Conservation (phyloP, 2,329 filamentous ascomycete genomes). For the Curvularia lunata region DNA sequence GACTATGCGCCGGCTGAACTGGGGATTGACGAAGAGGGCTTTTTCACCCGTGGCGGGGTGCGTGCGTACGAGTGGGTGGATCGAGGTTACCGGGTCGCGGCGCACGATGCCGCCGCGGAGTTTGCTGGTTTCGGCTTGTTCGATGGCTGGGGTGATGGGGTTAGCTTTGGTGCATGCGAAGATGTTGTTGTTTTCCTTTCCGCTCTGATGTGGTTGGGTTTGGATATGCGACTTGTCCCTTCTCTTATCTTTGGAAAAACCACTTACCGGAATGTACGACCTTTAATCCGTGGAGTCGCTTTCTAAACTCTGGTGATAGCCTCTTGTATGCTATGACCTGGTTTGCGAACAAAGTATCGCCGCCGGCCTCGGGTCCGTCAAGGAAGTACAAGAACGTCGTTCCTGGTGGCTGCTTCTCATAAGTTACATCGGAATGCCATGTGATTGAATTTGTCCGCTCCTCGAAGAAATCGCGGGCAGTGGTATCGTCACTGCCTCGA, state of each 20-base stretch:
- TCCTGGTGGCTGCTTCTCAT: constrained; percentile 85
- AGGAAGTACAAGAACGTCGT: constrained; percentile 89
- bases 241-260: neutral
- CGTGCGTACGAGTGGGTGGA: constrained; percentile 80
- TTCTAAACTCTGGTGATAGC: constrained; percentile 77
- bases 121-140: constrained; percentile 77
- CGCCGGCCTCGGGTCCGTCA: constrained; percentile 79
- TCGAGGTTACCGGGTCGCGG: constrained; percentile 74
- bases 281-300: constrained; percentile 79
- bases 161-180: neutral
- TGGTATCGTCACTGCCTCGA: constrained; percentile 69
- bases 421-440: constrained; percentile 89
- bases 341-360: constrained; percentile 84
- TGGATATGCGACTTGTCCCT: too few species aligned
- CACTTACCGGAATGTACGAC: constrained; percentile 76
- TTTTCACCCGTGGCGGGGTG: constrained; percentile 85
- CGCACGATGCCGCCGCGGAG: constrained; percentile 72
- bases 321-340: constrained; percentile 81
- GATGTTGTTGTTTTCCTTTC: neutral
- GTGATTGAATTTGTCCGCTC: constrained; percentile 79
- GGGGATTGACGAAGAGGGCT: constrained; percentile 80
- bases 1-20: constrained; percentile 82
- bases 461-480: constrained; percentile 66
- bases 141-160: constrained; percentile 52
- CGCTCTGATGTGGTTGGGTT: too few species aligned